These are phyloP conservation scores for Phytophthora ohioensis DNA, from an alignment of 352 stramenopile genomes.

Conservation along the genomic window DNA sequence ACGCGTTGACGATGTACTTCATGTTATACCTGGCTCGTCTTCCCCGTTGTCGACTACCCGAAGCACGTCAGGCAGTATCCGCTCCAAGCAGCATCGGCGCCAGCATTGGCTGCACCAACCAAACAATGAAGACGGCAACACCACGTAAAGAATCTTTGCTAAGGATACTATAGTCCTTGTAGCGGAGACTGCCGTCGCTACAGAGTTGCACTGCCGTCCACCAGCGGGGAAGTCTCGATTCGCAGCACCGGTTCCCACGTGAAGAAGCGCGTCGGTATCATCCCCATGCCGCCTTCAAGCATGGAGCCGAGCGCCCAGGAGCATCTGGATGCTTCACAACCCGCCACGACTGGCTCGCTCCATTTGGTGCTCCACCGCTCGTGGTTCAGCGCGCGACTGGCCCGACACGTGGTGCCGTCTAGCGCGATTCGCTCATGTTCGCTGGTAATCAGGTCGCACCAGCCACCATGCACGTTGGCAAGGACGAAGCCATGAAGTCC, in stretches of 20 bases:
- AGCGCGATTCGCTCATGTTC: background rate
- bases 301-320: background rate
- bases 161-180: background rate
- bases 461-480: background rate
- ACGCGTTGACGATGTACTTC: conserved; percentile 20
- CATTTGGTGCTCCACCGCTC: background rate
- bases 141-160: background rate
- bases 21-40: conserved; percentile 23
- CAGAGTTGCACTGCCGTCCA: conserved; percentile 13
- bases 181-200: conserved; percentile 3
- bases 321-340: conserved; percentile 22
- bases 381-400: conserved; percentile 9
- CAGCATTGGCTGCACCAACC: no score
- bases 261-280: conserved; percentile 9
- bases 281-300: background rate
- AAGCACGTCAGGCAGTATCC: conserved; percentile 4
- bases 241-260: background rate
- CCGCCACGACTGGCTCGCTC: conserved; percentile 19
- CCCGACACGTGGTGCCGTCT: conserved; percentile 7
- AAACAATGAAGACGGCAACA: background rate
- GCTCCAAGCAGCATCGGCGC: conserved; percentile 3
- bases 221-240: background rate
- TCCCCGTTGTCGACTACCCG: conserved; percentile 25
- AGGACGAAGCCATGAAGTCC: background rate
- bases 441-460: conserved; percentile 7